A percentile compares a stretch with the other conserved stretches of the same genome.
phyloP scores from a whole-genome alignment of 2,329 filamentous ascomycete species.

The Aplosporella prunicola region DNA sequence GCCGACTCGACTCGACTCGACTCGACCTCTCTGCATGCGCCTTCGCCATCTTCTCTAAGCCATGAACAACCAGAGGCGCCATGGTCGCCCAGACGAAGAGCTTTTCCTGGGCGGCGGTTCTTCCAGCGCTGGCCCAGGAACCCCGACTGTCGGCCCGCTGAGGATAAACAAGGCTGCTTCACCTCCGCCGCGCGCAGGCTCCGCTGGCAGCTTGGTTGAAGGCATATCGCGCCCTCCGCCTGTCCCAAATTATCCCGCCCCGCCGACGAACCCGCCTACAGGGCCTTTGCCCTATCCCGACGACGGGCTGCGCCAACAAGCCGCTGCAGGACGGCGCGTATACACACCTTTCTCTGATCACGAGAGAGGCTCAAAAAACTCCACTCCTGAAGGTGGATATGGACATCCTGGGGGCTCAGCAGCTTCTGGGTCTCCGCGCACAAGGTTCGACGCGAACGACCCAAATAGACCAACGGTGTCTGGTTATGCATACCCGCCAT shows the following conservation, averaged over 20 bases:
- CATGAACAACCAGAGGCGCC: slow-evolving; percentile 40
- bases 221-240: slow-evolving; percentile 24
- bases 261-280: slow-evolving; percentile 40
- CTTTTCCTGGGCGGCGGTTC: slow-evolving; percentile 59
- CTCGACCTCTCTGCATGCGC: slow-evolving; percentile 3
- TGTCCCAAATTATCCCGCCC: slow-evolving; percentile 56
- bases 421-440: slow-evolving; percentile 23
- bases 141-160: slow-evolving; percentile 73
- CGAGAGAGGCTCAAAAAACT: slow-evolving; percentile 24
- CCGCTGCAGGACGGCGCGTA: slow-evolving; percentile 16
- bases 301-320: slow-evolving; percentile 24
- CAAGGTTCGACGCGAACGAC: slow-evolving; percentile 39
- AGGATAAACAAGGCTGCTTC: slow-evolving; percentile 63
- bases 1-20: too few relatives aligned
- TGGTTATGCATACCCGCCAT: slow-evolving; percentile 33
- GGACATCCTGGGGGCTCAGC: slow-evolving; percentile 20
- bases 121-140: slow-evolving; percentile 42
- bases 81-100: slow-evolving; percentile 67
- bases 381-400: slow-evolving; percentile 24
- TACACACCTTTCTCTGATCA: slow-evolving; percentile 30
- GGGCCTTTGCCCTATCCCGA: slow-evolving; percentile 39
- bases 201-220: slow-evolving; percentile 51
- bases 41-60: slow-evolving; percentile 1
- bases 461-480: slow-evolving; percentile 39
- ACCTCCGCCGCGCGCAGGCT: slow-evolving; percentile 48